Conservation (phyloP, 208 protist species). For the Acanthamoeba healyi region DNA sequence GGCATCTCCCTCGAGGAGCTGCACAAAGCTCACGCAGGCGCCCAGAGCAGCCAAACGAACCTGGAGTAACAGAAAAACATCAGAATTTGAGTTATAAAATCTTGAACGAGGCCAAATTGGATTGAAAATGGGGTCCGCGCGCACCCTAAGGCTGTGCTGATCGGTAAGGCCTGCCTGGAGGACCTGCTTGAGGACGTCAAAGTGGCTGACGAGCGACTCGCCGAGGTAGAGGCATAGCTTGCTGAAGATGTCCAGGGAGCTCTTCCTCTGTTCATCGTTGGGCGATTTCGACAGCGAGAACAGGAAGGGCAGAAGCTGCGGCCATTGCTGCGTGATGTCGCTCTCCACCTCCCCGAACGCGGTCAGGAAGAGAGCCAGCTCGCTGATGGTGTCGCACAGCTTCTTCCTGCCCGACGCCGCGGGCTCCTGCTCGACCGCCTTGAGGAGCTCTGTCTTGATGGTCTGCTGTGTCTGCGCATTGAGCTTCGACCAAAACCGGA, state of each 20-base stretch:
- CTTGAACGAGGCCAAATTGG: neutral
- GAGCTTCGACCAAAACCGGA: constrained; percentile 17
- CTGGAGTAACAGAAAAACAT: neutral
- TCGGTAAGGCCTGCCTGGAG: constrained; percentile 10
- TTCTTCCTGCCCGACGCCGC: constrained; percentile 32
- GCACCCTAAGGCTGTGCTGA: neutral
- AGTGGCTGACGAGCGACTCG: constrained; percentile 47
- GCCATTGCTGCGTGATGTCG: constrained; percentile 77
- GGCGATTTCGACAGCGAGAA: constrained; percentile 39
- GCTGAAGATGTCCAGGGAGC: constrained; percentile 79
- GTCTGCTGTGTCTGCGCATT: neutral
- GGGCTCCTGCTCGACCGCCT: constrained; percentile 4
- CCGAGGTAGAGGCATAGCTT: constrained; percentile 75
- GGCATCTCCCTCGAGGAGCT: neutral
- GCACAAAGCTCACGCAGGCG: constrained; percentile 73
- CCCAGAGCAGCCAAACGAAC: constrained; percentile 71
- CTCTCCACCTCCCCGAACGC: constrained; percentile 6
- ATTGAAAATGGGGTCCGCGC: neutral
- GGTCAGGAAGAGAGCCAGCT: constrained; percentile 56
- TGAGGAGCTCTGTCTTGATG: constrained; percentile 20
- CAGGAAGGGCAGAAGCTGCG: constrained; percentile 82
- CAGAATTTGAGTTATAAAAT: neutral
- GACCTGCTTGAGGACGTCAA: constrained; percentile 67
- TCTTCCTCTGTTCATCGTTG: constrained; percentile 74
- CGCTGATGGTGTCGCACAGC: constrained; percentile 35